Evolutionary conservation across 148 eudicot species (phyloP), one percentile per base, ranked within the genome.

Genomic region (Amaranthus cruentus): DNA sequence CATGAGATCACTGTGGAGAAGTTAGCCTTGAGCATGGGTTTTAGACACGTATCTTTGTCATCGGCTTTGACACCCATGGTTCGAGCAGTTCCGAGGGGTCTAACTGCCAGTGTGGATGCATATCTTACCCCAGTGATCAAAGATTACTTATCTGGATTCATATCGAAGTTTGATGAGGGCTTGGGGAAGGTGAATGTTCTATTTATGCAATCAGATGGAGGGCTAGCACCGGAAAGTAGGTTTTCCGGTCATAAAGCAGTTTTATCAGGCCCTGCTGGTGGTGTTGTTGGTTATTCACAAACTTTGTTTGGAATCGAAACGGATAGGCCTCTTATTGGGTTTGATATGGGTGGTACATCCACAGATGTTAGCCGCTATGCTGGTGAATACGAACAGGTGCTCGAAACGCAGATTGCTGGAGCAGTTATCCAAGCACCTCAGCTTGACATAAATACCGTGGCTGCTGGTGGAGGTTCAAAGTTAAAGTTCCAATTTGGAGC

Each of bases 331-430:
- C 88, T 95, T n/a, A 95, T 95, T 71, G 99, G 99, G 69, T 95
- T 95, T 77, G 99, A 95, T 83, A 95, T 95, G 99, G 99, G 99
- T 54, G 99, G 99, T 79, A 95, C 99, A 52, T 95, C 99, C 61
- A 95, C 99, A 9, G 99, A 95, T 86, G 99, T 95, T 47, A 95
- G 99, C 80, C 87, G 99, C 59, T 95, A 91, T 83, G 98, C 96
- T 6, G 99, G 99, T 12, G 83, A 80, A 70, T 95, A 84, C 73
- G 99, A 95, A 73, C 99, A 95, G 77, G 97, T 95, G 66, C 81
- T 91, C 74, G 97, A 95, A 82, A 95, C 99, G n/a, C 94, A 92
- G 85, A 92, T 95, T 65, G 90, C 99, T 8, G 99, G 99, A 61
- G 89, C 96, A 72, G 86, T 95, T 50, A 95, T 95, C 58, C 99